Conservation (phyloP, 2,329 filamentous ascomycete genomes). For the Sporothrix inflata region DNA sequence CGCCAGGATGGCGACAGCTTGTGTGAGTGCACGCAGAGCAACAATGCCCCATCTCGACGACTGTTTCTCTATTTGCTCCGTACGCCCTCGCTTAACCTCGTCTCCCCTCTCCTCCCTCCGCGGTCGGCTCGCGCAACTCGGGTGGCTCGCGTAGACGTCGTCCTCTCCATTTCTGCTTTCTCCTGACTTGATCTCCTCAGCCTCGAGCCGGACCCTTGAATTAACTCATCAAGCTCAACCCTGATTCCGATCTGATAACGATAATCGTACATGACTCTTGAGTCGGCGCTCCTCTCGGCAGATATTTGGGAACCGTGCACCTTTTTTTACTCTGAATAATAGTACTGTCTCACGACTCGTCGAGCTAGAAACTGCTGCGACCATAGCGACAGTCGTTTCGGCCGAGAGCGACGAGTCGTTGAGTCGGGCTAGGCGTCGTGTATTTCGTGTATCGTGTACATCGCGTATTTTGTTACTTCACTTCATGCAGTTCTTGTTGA, state of each 20-base stretch:
- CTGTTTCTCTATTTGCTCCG: no score
- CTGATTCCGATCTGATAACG: neutral
- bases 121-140: constrained; percentile 7
- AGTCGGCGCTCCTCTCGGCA: neutral
- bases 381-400: neutral
- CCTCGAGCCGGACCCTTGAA: neutral
- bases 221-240: neutral
- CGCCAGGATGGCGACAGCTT: constrained; percentile 24
- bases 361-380: neutral
- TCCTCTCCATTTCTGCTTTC: neutral
- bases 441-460: neutral
- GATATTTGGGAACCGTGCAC: neutral
- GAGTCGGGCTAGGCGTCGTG: no score
- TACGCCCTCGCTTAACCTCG: no score
- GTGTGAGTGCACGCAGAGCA: no score
- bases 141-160: neutral
- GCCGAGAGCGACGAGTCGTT: no score
- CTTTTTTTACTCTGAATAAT: no score
- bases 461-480: neutral
- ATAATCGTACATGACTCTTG: neutral
- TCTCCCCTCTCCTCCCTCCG: neutral
- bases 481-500: neutral
- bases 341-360: neutral
- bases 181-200: no score
- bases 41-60: no score